Evolutionary conservation across 495 filamentous ascomycete species (phyloP), one percentile per base, ranked within the genome.

Genomic region (Penicillium pancosmium): DNA sequence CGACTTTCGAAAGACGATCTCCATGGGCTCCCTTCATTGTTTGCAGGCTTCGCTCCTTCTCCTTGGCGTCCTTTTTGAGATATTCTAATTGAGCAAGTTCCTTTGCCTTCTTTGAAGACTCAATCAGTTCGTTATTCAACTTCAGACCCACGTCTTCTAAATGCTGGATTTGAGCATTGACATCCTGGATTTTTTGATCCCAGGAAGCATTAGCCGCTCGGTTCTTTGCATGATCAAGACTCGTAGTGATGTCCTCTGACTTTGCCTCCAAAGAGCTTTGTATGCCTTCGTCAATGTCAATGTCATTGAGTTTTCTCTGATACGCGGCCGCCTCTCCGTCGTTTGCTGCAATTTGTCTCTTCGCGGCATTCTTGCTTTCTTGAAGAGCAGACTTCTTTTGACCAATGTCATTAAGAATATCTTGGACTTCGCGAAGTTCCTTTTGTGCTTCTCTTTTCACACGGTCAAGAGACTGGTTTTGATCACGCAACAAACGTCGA

Each of bases 271-370:
- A 79, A 4, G 88, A 78, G 33, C 88, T 87, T 66, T 90, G 88
- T 25, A 84, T 81, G 12, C 91, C 93, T 74, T 97, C 93, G 62
- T 97, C 93, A 43, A 92, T 80, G 13, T 88, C 82, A 51, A 98
- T 85, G 8, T 73, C 76, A 61, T 86, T 81, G 9, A 94, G 73
- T 13, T 88, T 86, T 35, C 71, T 74, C 62, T 93, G 89, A 12
- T 90, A 80, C 5, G 64, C 66, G 10, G 70, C 68, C 10, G 86
- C 82, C 52, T 88, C 88, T 57, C 77, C 84, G 52, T 96, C 91
- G 59, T 90, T 89, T 0, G 79, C 66, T 8, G 78, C 71, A 54
- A 95, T 91, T 55, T 88, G 84, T 60, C 88, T 78, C 59, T 82
- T 86, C 5, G 90, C 83, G 21, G 79, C 80, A 19, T 86, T 79